Percentiles rank a stretch among this genome's conserved stretches.
Conservation (phyloP, 1,284 basidiomycete species). For the Pseudozyma flocculosa region DNA sequence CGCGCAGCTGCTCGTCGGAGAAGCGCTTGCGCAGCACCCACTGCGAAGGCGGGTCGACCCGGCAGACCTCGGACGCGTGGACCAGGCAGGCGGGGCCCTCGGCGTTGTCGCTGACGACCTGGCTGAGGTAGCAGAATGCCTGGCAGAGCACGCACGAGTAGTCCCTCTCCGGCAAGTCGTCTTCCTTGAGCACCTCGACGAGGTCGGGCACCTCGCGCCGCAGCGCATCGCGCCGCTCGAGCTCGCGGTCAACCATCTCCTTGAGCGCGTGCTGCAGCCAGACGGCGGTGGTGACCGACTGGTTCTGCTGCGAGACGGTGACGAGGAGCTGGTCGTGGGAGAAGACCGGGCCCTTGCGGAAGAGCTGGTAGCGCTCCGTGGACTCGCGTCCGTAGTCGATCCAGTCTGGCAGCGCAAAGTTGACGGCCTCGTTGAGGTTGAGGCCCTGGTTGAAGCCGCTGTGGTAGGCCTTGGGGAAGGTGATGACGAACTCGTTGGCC, state of each 20-base stretch:
- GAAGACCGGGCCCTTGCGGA: constrained; percentile 91
- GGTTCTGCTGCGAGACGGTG: constrained; percentile 89
- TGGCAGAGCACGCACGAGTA: constrained; percentile 95
- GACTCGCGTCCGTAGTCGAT: constrained; percentile 81
- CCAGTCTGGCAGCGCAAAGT: constrained; percentile 98
- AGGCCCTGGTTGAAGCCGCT: constrained; percentile 97
- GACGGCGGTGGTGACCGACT: constrained; percentile 85
- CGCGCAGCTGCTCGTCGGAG: constrained; percentile 71
- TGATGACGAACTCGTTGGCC: constrained; percentile 90
- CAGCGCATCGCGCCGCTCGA: constrained; percentile 65
- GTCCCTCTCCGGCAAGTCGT: constrained; percentile 84
- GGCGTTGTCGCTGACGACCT: constrained; percentile 67
- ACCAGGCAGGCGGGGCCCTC: constrained; percentile 78
- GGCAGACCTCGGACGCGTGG: constrained; percentile 77
- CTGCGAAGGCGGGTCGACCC: constrained; percentile 64
- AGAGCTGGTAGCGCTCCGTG: constrained; percentile 78
- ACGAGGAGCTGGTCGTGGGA: constrained; percentile 95
- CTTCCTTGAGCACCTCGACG: constrained; percentile 71
- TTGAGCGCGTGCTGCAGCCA: constrained; percentile 74
- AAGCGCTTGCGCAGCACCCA: constrained; percentile 76
- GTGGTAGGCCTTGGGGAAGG: constrained; percentile 97
- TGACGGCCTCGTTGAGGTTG: constrained; percentile 99
- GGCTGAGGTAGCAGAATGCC: constrained; percentile 90
- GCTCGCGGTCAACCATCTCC: constrained; percentile 87
- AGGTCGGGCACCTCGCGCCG: constrained; percentile 64